phyloP scores from a whole-genome alignment of 495 filamentous ascomycete genomes.

The Penicillium turbatum region DNA sequence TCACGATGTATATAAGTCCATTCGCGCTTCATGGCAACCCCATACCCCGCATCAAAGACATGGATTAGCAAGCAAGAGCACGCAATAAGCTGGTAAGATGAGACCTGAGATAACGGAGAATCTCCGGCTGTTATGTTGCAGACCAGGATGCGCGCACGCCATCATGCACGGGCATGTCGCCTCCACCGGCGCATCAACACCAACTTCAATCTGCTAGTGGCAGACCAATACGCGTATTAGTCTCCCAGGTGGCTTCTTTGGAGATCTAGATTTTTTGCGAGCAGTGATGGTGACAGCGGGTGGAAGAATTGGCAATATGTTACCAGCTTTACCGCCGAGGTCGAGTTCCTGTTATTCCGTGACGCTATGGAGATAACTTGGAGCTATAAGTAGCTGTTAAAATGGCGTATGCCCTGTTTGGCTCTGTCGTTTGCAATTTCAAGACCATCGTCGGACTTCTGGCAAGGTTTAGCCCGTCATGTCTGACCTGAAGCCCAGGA shows the following conservation, averaged over 20 bases:
- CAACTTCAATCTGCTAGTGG: background rate
- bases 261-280: background rate
- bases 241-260: background rate
- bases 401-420: no score
- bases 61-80: slow-evolving; percentile 22
- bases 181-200: background rate
- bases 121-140: background rate
- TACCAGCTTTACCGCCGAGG: no score
- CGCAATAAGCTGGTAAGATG: slow-evolving; percentile 26
- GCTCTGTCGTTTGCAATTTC: no score
- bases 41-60: slow-evolving; percentile 9
- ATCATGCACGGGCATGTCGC: slow-evolving; percentile 19
- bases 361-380: background rate
- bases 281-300: slow-evolving; percentile 16
- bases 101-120: slow-evolving; percentile 20
- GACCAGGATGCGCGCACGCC: slow-evolving; percentile 21
- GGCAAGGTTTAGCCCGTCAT: slow-evolving; percentile 9
- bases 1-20: background rate
- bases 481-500: slow-evolving; percentile 21
- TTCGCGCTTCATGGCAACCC: background rate
- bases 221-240: no score
- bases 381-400: background rate
- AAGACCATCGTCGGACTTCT: no score
- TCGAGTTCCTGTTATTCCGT: background rate
- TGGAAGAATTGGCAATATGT: slow-evolving; percentile 14